Conservation (phyloP, 805 yeast genomes). For the Ogataea nakhonphanomensis region DNA sequence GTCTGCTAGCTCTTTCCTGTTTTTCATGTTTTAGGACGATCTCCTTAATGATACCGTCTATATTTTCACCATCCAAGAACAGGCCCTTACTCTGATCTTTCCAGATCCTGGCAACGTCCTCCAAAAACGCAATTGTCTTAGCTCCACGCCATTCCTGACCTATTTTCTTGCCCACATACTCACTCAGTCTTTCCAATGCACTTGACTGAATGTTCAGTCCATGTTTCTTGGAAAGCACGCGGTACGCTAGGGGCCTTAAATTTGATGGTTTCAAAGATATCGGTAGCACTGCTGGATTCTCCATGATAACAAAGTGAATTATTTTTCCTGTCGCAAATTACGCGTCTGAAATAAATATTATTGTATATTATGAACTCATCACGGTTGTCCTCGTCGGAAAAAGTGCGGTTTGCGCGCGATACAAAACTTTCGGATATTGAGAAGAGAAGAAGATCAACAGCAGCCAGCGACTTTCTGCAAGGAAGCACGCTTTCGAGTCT, state of each 20-base stretch:
- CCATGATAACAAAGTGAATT: conserved; percentile 12
- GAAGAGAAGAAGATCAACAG: conserved; percentile 14
- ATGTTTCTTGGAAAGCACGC: conserved; percentile 86
- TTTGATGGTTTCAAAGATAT: conserved; percentile 75
- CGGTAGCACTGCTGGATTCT: conserved; percentile 56
- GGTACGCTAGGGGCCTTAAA: conserved; percentile 85
- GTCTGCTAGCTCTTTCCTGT: conserved; percentile 14
- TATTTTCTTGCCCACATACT: conserved; percentile 68
- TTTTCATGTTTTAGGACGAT: conserved; percentile 18
- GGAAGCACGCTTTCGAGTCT: neutral
- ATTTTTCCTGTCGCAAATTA: conserved; percentile 4
- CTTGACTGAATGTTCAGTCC: conserved; percentile 87
- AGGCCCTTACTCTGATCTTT: conserved; percentile 85
- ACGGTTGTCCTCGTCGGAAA: conserved; percentile 7
- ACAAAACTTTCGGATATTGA: conserved; percentile 19
- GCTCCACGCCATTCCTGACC: conserved; percentile 86
- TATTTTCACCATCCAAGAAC: conserved; percentile 75
- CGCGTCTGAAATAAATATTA: conserved; percentile 11
- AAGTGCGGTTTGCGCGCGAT: conserved; percentile 18
- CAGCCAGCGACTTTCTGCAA: conserved; percentile 15
- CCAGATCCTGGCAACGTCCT: conserved; percentile 79
- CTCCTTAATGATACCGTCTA: conserved; percentile 63
- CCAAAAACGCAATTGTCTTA: conserved; percentile 60
- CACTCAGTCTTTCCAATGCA: conserved; percentile 71
- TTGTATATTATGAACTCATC: conserved; percentile 1